These are phyloP conservation scores for Penicillium sp. DNA, from an alignment of 2,329 filamentous ascomycete genomes.

Conservation along the genomic window DNA sequence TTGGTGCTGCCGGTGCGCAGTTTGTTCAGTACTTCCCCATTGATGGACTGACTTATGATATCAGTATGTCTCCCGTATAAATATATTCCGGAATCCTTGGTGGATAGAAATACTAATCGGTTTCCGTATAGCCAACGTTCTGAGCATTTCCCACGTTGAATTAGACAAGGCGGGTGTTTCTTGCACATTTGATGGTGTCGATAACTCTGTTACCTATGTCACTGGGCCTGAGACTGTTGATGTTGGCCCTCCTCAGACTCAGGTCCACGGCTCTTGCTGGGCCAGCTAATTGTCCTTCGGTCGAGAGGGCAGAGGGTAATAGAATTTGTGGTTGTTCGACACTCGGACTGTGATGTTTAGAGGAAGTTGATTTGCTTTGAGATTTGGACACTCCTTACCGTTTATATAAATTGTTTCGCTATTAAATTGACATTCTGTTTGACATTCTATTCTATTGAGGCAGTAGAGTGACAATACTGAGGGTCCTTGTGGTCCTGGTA, in stretches of 20 bases:
- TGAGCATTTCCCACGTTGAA: slow-evolving; percentile 27
- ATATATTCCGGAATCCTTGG: not conserved
- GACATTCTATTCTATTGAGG: no score
- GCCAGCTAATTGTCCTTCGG: not conserved
- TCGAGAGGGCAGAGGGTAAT: no score
- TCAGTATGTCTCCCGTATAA: not conserved
- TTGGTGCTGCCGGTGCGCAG: slow-evolving; percentile 2
- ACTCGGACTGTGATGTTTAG: not conserved
- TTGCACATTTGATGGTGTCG: slow-evolving; percentile 26
- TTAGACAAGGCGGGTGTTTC: slow-evolving; percentile 18
- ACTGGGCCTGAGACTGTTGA: slow-evolving; percentile 22
- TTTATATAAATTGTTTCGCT: not conserved
- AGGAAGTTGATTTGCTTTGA: not conserved
- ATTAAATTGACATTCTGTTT: no score
- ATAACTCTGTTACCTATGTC: slow-evolving; percentile 22
- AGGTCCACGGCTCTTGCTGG: slow-evolving; percentile 12
- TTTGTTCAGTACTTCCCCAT: slow-evolving; percentile 4
- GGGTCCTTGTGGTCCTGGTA: not conserved
- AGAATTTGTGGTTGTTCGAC: not conserved
- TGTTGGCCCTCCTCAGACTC: slow-evolving; percentile 33
- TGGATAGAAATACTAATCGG: not conserved
- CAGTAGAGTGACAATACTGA: not conserved
- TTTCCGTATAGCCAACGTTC: slow-evolving; percentile 2
- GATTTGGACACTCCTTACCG: not conserved
- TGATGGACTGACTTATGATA: not conserved